Evolutionary conservation across 129 eudicot genomes (phyloP), one percentile per base, ranked within the genome.

Genomic region (Scalesia atractyloides): DNA sequence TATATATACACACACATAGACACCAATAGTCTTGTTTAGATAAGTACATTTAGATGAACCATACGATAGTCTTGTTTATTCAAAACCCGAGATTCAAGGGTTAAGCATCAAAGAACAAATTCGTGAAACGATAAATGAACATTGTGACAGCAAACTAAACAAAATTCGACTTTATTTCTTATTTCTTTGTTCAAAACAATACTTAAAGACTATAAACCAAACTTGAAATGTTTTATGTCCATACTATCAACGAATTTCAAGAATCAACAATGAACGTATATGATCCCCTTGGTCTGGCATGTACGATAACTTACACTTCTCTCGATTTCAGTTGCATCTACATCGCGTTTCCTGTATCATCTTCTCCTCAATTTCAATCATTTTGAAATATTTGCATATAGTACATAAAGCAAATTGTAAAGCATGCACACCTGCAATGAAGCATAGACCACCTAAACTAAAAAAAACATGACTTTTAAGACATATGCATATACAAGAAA

Each of bases 401-500:
- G 73, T 72, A 81, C 84, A 74, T 75, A 86, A 72, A 72, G 39
- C 70, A 81, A 87, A 60, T 48, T 17, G 47, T 76, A 71, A 76
- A 87, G 77, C 85, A 83, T 69, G 76, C 82, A 83, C 85, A 81
- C 88, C 73, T 7, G 64, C 81, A 73, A 68, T 72, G 75, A 77
- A 76, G 54, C 69, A 59, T 68, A 59, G 33, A 47, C 80, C 80
- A 64, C 49, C 67, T 85, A 76, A 83, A 76, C 64, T 59, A 62
- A 62, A 33, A 7, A 57, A 36, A 58, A 57, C 69, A 58, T 5
- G 0, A 68, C 75, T 76, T 53, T 57, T 64, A 37, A 75, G 81
- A 85, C 69, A 79, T 83, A 82, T 81, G 84, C 87, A 82, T 81
- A 81, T 81, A 81, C 79, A 80, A 78, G 79, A 83, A 79, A 74